Evolutionary conservation across 2,329 filamentous ascomycete species (phyloP).

Genomic region (Paecilomyces formosus): DNA sequence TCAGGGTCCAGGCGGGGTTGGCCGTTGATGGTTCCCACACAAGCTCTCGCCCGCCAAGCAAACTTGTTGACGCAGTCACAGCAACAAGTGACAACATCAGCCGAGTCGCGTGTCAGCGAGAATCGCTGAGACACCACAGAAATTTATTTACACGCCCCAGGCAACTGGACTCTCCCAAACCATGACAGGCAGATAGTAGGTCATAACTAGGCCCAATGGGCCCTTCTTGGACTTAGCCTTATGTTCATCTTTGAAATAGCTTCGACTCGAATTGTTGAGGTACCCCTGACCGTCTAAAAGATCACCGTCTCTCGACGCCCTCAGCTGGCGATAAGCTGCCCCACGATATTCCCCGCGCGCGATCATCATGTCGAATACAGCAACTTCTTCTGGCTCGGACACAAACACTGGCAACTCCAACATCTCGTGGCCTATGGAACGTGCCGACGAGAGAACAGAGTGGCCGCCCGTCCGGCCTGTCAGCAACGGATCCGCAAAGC

Average conservation of each 20-base stretch:
- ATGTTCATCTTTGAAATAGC: background rate
- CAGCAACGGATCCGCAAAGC: constrained; percentile 4
- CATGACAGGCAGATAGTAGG: background rate
- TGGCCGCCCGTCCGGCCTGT: constrained; percentile 12
- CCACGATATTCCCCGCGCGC: background rate
- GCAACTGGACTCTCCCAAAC: background rate
- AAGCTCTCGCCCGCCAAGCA: background rate
- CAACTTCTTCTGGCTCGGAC: constrained; percentile 10
- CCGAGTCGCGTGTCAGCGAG: background rate
- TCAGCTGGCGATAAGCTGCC: background rate
- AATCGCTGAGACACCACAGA: background rate
- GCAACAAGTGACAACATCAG: background rate
- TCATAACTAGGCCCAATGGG: background rate
- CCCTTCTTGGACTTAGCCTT: background rate
- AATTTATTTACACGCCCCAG: background rate
- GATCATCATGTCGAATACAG: constrained; percentile 1
- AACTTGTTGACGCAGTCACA: background rate
- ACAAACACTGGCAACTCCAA: constrained; percentile 7
- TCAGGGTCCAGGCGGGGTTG: background rate
- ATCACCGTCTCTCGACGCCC: background rate
- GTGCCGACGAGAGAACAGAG: constrained; percentile 3
- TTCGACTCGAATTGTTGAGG: background rate
- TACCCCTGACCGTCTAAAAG: background rate
- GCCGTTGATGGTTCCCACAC: background rate
- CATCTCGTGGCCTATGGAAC: constrained; percentile 10